Evolutionary conservation across 176 grass and related monocot species (phyloP).

Genomic region (Aegilops bicornis): DNA sequence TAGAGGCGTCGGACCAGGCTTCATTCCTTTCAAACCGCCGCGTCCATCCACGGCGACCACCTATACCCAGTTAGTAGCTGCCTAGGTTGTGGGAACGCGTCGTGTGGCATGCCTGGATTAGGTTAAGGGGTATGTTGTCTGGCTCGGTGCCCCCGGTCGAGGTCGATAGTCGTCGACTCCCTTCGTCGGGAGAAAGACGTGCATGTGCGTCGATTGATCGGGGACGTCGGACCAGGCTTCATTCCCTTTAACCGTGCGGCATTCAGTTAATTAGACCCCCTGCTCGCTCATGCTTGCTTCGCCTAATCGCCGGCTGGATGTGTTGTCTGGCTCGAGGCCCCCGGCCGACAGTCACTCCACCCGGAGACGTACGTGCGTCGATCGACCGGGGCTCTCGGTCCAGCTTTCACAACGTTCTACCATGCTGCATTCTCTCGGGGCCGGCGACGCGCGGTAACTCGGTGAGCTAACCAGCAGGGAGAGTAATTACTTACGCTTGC

Average conservation of each 20-base stretch:
- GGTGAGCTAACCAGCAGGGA: background rate
- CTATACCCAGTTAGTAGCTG: background rate
- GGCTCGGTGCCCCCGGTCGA: conserved; percentile 59
- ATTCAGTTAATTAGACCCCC: background rate
- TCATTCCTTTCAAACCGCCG: conserved; percentile 76
- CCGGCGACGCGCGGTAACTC: background rate
- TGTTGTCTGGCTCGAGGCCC: conserved; percentile 58
- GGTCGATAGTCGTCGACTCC: background rate
- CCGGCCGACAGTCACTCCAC: background rate
- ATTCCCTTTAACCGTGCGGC: conserved; percentile 25
- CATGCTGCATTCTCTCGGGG: conserved; percentile 1
- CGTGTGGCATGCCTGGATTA: conserved; percentile 36
- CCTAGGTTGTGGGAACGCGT: background rate
- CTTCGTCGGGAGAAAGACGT: background rate
- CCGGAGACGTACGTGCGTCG: background rate
- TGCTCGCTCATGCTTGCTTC: too few species aligned
- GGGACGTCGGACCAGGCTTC: conserved; percentile 33
- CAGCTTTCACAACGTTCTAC: conserved; percentile 83
- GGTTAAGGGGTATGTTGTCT: conserved; percentile 89
- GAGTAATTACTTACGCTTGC: background rate
- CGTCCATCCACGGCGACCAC: conserved; percentile 34
- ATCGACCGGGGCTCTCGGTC: conserved; percentile 50
- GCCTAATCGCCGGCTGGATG: too few species aligned
- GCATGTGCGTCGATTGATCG: background rate
- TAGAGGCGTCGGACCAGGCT: conserved; percentile 91